Percentiles rank a stretch among this genome's conserved stretches.
phyloP scores from a whole-genome alignment of 495 filamentous ascomycete genomes.

The Xylaria castorea region DNA sequence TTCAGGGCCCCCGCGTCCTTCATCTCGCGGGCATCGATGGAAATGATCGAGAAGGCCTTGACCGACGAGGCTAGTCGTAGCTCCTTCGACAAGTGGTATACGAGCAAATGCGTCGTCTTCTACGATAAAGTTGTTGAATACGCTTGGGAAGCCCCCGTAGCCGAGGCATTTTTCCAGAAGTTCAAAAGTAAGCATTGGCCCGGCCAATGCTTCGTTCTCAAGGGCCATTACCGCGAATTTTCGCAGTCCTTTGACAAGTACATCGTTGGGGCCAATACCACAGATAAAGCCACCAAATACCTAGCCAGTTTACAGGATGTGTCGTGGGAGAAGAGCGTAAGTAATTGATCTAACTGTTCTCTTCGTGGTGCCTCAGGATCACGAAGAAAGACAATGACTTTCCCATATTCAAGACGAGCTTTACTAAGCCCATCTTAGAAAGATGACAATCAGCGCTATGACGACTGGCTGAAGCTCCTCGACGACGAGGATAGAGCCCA shows the following conservation, averaged over 20 bases:
- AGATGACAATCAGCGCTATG: conserved; percentile 45
- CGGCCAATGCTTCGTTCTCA: conserved; percentile 55
- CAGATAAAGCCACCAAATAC: conserved; percentile 49
- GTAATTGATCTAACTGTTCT: neutral
- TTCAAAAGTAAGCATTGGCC: conserved; percentile 51
- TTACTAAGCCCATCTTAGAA: conserved; percentile 32
- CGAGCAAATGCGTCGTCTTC: conserved; percentile 54
- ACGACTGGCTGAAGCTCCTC: conserved; percentile 47
- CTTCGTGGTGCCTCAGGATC: neutral
- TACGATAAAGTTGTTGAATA: conserved; percentile 55
- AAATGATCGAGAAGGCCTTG: conserved; percentile 57
- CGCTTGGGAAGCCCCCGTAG: conserved; percentile 54
- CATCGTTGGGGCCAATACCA: conserved; percentile 51
- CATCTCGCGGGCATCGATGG: conserved; percentile 48
- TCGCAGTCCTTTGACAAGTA: conserved; percentile 53
- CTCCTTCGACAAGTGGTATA: conserved; percentile 53
- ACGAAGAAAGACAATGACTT: neutral
- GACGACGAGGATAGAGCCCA: conserved; percentile 47
- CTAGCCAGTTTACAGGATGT: conserved; percentile 46
- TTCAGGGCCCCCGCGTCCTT: conserved; percentile 53
- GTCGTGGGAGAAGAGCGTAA: conserved; percentile 42
- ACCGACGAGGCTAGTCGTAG: conserved; percentile 52
- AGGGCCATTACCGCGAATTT: conserved; percentile 58
- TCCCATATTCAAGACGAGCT: conserved; percentile 18
- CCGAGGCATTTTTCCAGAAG: conserved; percentile 48